A percentile compares a stretch with the other conserved stretches of the same genome.
phyloP scores from a whole-genome alignment of 1,284 basidiomycete species.

The Boletus smithii region DNA sequence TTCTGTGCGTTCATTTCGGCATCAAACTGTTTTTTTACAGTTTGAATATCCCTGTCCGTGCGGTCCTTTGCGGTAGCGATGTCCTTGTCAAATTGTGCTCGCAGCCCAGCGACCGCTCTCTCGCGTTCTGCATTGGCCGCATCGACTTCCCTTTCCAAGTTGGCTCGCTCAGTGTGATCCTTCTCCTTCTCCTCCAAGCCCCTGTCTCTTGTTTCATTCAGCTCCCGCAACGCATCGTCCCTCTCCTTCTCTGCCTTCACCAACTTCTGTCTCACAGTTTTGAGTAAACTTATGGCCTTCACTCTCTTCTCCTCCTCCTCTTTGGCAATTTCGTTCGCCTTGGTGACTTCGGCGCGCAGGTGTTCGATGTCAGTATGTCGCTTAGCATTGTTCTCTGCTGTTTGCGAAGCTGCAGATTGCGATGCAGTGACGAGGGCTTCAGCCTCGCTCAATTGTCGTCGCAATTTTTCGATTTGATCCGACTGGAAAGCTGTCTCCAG shows the following conservation, averaged over 20 bases:
- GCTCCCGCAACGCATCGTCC: slow-evolving; percentile 70
- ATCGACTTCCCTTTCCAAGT: slow-evolving; percentile 59
- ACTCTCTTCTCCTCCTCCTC: slow-evolving; percentile 94
- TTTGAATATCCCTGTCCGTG: slow-evolving; percentile 69
- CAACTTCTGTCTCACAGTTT: slow-evolving; percentile 88
- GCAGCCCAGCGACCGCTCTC: slow-evolving; percentile 61
- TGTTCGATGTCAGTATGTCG: slow-evolving; percentile 53
- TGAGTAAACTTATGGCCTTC: slow-evolving; percentile 88
- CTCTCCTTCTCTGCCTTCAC: slow-evolving; percentile 91
- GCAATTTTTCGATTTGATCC: slow-evolving; percentile 68
- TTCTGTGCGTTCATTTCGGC: slow-evolving; percentile 72
- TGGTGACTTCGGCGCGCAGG: slow-evolving; percentile 59
- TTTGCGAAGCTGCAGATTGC: slow-evolving; percentile 43
- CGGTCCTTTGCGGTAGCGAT: slow-evolving; percentile 57
- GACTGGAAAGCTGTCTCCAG: slow-evolving; percentile 75
- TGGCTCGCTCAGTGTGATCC: slow-evolving; percentile 58
- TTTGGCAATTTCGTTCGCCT: slow-evolving; percentile 61
- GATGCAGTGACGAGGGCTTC: slow-evolving; percentile 65
- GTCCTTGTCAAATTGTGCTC: slow-evolving; percentile 78
- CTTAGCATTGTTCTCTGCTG: slow-evolving; percentile 47
- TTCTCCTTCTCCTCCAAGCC: slow-evolving; percentile 61
- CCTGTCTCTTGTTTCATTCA: slow-evolving; percentile 49
- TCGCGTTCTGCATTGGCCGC: slow-evolving; percentile 65
- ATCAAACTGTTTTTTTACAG: slow-evolving; percentile 70
- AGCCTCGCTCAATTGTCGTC: slow-evolving; percentile 63